Conservation (phyloP, 345 rosid species). For the Melaleuca alternifolia region DNA sequence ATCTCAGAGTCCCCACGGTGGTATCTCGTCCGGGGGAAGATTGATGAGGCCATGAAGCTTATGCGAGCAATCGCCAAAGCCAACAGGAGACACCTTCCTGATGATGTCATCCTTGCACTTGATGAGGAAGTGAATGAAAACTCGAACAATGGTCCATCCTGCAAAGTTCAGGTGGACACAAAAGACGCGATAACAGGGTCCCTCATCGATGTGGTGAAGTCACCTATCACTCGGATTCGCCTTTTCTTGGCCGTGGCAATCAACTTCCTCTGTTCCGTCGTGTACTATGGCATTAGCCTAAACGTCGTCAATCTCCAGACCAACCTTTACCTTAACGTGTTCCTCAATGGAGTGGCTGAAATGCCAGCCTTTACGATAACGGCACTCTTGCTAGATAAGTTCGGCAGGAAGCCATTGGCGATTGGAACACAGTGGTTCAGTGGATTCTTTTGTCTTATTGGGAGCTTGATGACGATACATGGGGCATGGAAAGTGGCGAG, state of each 20-base stretch:
- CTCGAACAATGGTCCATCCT: neutral
- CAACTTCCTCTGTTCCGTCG: constrained; percentile 61
- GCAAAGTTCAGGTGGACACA: neutral
- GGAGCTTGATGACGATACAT: constrained; percentile 18
- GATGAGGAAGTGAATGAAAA: constrained; percentile 45
- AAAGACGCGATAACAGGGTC: constrained; percentile 47
- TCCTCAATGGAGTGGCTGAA: constrained; percentile 71
- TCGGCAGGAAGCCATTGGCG: constrained; percentile 75
- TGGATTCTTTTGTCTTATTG: constrained; percentile 55
- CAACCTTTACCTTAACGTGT: constrained; percentile 64
- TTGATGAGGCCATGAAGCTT: constrained; percentile 58
- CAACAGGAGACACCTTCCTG: constrained; percentile 49
- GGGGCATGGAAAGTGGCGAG: constrained; percentile 62
- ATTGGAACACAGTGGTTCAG: constrained; percentile 80
- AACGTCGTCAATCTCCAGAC: constrained; percentile 86
- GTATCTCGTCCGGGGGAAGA: constrained; percentile 75
- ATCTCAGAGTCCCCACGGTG: constrained; percentile 85
- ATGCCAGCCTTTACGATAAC: constrained; percentile 81
- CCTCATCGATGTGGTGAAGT: constrained; percentile 46
- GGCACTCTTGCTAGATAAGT: constrained; percentile 49
- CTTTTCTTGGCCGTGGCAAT: constrained; percentile 42
- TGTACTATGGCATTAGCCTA: constrained; percentile 88
- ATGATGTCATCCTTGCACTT: constrained; percentile 45
- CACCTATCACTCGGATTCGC: constrained; percentile 56
- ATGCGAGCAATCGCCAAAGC: constrained; percentile 55